These are phyloP conservation scores for Fusarium sp. DNA, from an alignment of 2,329 filamentous ascomycete genomes.

Conservation along the genomic window DNA sequence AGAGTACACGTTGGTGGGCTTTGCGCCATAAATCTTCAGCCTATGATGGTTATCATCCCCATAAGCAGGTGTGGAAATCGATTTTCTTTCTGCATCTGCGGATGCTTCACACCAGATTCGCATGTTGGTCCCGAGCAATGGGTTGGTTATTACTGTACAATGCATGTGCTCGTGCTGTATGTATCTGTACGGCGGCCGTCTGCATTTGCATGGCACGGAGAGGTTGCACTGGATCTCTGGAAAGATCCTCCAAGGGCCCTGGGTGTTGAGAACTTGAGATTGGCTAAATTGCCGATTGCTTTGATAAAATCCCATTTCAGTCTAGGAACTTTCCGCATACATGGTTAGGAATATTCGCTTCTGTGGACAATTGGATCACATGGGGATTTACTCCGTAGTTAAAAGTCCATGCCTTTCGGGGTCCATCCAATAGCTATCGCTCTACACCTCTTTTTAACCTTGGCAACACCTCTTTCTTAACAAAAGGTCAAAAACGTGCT, in stretches of 20 bases:
- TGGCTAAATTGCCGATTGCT: not conserved
- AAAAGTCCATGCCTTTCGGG: constrained; percentile 30
- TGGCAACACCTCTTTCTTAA: too few relatives aligned
- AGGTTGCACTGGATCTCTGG: constrained; percentile 38
- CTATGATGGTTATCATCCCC: constrained; percentile 4
- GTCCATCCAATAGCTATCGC: constrained; percentile 20
- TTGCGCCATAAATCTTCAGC: not conserved
- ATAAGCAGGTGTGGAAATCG: constrained; percentile 3
- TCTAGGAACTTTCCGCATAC: constrained; percentile 32
- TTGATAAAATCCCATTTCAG: constrained; percentile 16
- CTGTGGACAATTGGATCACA: constrained; percentile 28
- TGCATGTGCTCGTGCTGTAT: not conserved
- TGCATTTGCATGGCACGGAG: constrained; percentile 33
- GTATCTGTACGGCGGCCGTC: constrained; percentile 19
- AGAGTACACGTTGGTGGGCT: not conserved
- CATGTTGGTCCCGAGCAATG: constrained; percentile 15
- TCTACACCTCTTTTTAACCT: constrained; percentile 20
- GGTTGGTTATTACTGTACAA: constrained; percentile 9
- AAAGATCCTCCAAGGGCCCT: constrained; percentile 18
- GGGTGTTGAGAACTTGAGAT: constrained; percentile 26
- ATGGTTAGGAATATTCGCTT: constrained; percentile 23
- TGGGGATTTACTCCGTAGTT: constrained; percentile 25
- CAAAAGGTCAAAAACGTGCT: constrained; percentile 6
- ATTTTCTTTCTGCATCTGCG: constrained; percentile 1
- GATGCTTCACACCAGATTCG: constrained; percentile 11